These are phyloP conservation scores for Camptophora hylomeconis DNA, from an alignment of 2,329 filamentous ascomycete species.

Conservation along the genomic window DNA sequence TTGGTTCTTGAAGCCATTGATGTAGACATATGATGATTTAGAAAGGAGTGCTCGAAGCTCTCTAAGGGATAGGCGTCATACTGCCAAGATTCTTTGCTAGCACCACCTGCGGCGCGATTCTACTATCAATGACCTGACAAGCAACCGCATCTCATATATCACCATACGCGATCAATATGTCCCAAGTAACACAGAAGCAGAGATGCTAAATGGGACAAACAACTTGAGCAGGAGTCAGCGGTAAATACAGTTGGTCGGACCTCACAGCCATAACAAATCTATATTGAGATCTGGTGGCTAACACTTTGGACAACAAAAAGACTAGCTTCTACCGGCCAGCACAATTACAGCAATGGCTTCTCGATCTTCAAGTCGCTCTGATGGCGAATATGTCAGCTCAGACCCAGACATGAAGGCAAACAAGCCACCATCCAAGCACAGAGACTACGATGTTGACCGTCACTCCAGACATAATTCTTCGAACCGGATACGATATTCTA, in stretches of 20 bases:
- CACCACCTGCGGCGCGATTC: too few relatives aligned
- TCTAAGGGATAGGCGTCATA: too few relatives aligned
- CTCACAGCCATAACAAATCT: constrained; percentile 16
- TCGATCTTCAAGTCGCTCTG: constrained; percentile 56
- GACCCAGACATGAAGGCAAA: constrained; percentile 69
- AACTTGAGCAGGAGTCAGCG: constrained; percentile 9
- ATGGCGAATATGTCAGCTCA: constrained; percentile 75
- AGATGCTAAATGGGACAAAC: too few relatives aligned
- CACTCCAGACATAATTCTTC: constrained; percentile 60
- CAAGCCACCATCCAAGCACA: constrained; percentile 60
- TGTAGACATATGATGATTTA: too few relatives aligned
- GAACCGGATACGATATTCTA: constrained; percentile 19
- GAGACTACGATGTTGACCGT: constrained; percentile 82
- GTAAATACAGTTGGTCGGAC: constrained; percentile 18
- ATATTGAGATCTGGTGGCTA: constrained; percentile 15
- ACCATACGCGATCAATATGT: too few relatives aligned
- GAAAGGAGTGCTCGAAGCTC: too few relatives aligned
- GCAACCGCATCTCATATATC: too few relatives aligned
- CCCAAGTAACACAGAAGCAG: too few relatives aligned
- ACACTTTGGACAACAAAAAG: constrained; percentile 14
- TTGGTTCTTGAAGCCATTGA: too few relatives aligned
- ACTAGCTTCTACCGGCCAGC: constrained; percentile 18
- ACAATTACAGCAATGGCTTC: too few relatives aligned
- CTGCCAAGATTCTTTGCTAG: too few relatives aligned
- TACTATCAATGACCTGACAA: too few relatives aligned